Conservation (phyloP, 331 rosid species). For the Quercus lobata region DNA sequence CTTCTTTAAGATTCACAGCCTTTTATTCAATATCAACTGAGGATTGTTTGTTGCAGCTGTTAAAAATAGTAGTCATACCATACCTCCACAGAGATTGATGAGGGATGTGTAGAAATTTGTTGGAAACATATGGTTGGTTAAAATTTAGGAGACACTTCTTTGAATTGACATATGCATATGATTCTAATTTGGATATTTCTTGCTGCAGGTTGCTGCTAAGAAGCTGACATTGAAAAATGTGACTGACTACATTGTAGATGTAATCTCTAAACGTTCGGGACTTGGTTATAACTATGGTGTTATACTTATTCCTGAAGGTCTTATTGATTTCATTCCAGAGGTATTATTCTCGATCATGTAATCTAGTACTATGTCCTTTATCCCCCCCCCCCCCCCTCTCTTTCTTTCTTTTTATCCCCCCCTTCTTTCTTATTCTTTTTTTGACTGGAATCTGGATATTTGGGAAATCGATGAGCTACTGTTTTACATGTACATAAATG, state of each 20-base stretch:
- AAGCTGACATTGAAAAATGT: constrained; percentile 92
- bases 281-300: constrained; percentile 85
- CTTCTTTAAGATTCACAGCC: not conserved
- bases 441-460: too few relatives aligned
- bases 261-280: constrained; percentile 69
- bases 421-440: too few relatives aligned
- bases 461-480: not conserved
- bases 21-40: not conserved
- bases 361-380: not conserved
- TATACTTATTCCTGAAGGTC: constrained; percentile 96
- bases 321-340: constrained; percentile 99
- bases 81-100: not conserved
- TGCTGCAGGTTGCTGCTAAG: constrained; percentile 86
- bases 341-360: constrained; percentile 35
- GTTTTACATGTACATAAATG: not conserved
- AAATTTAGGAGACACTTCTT: not conserved
- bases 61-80: not conserved
- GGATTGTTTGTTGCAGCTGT: not conserved
- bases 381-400: not conserved
- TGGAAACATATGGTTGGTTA: not conserved
- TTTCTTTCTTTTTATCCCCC: not conserved
- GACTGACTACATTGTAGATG: constrained; percentile 84
- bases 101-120: not conserved
- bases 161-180: not conserved
- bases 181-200: constrained; percentile 17